Percentiles rank a stretch among this genome's conserved stretches.
These are phyloP conservation scores for Mucor lusitanicus DNA, from an alignment of 371 early-diverging fungal species.

Conservation along the genomic window DNA sequence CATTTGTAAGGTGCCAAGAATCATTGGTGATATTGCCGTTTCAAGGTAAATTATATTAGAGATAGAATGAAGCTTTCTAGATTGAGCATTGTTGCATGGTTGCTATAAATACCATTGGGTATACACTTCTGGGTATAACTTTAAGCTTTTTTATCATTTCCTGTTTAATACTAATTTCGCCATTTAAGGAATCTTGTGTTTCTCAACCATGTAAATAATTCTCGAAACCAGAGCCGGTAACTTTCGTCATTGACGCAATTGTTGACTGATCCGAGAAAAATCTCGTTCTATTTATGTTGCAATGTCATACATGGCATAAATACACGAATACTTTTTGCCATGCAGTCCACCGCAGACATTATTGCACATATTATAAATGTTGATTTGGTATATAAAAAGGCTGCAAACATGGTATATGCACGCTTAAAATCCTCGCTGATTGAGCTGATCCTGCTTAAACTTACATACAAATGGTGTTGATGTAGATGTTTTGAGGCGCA, in stretches of 20 bases:
- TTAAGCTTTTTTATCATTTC: not conserved
- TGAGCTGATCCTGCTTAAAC: not conserved
- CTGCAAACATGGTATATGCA: not conserved
- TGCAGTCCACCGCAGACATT: not conserved
- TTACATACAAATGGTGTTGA: not conserved
- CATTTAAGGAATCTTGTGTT: not conserved
- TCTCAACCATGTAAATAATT: not conserved
- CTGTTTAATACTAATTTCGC: not conserved
- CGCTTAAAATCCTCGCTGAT: not conserved
- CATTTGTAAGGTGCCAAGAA: not conserved
- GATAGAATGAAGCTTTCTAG: not conserved
- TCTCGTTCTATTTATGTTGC: not conserved
- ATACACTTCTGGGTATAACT: not conserved
- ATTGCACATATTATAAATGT: not conserved
- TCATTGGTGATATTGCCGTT: not conserved
- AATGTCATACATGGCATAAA: not conserved
- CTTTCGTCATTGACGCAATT: not conserved
- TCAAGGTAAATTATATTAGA: not conserved
- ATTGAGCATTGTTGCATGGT: not conserved
- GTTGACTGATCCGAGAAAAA: not conserved
- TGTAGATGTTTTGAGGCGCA: not conserved
- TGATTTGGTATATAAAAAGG: not conserved
- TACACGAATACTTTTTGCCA: not conserved
- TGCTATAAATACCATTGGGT: not conserved
- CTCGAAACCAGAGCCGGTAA: not conserved